phyloP scores from a whole-genome alignment of 176 grass and related monocot species.

The Aegilops sharonensis region DNA sequence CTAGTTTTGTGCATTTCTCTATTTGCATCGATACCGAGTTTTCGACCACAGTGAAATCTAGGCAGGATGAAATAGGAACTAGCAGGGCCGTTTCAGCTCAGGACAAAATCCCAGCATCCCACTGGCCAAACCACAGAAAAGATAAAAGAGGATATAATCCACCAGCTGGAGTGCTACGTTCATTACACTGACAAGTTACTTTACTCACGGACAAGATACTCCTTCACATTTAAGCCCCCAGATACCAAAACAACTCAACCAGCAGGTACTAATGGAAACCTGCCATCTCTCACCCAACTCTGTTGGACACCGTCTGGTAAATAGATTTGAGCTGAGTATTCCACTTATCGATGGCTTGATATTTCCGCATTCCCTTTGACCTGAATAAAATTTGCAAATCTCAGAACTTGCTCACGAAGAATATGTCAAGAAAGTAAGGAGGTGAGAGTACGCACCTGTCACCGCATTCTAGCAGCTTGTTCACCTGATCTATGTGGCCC shows the following conservation, averaged over 20 bases:
- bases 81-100: not conserved
- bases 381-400: conserved; percentile 37
- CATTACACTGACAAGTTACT: not conserved
- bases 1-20: not conserved
- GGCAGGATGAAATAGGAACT: not conserved
- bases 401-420: not conserved
- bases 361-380: conserved; percentile 91
- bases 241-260: conserved; percentile 26
- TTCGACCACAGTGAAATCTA: not conserved
- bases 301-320: conserved; percentile 83
- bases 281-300: conserved; percentile 62
- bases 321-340: conserved; percentile 82
- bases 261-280: not conserved
- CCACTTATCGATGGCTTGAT: conserved; percentile 94
- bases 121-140: not conserved
- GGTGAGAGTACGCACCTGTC: conserved; percentile 54
- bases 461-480: conserved; percentile 83
- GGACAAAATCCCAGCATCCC: conserved; percentile 22
- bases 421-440: not conserved
- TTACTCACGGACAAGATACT: not conserved
- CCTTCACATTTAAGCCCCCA: conserved; percentile 17
- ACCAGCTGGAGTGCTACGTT: not conserved
- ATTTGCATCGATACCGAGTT: not conserved
- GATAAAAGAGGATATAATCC: conserved; percentile 4
- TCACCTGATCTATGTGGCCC: conserved; percentile 99